Evolutionary conservation across 805 yeast species (phyloP), one percentile per base, ranked within the genome.

Genomic region (Sugiyamaella boreocaroliniensis): DNA sequence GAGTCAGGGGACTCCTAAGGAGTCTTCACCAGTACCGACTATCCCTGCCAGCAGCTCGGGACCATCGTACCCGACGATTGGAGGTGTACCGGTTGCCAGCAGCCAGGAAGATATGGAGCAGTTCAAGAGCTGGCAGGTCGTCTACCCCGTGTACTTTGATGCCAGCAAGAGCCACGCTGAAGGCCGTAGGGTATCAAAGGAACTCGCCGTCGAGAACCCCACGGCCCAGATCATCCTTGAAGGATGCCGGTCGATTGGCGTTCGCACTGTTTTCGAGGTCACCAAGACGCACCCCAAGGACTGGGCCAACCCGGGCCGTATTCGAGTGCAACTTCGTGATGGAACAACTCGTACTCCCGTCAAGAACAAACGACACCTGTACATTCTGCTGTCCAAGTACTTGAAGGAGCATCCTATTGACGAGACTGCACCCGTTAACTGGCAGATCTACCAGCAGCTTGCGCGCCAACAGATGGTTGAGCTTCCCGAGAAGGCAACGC

Each of bases 271-370:
- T 19, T 59, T 67, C 43, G 76, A 49, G 76, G 78, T 92, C 55
- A 88, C 85, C 55, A 93, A 89, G 71, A 69, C 85, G 1, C 99
- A 92, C 70, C 98, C 98, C 11, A 96, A 90, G 68, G 98, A 92
- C 70, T 93, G 85, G 78, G 95, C 98, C 59, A 92, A 92, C 65
- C 95, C 97, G 4, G 99, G 99, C n/a, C 78, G 98, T 63, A 90
- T 93, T 37, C 80, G 96, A 59, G 85, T 89, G 19, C 72, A 81
- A 45, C 59, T 88, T 42, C 84, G 81, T 62, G 61, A 68, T 10
- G 72, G 70, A 12, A 49, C 54, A 10, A 49, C 55, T 48, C 41
- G 58, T 32, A 45, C 22, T 37, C 29, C 45, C 29, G 49, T 72
- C 40, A 68, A 68, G 50, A 79, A 77, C 56, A 89, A 90, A 66